These are phyloP conservation scores for Prunella vulgaris DNA, from an alignment of 257 asterid species.

Conservation along the genomic window DNA sequence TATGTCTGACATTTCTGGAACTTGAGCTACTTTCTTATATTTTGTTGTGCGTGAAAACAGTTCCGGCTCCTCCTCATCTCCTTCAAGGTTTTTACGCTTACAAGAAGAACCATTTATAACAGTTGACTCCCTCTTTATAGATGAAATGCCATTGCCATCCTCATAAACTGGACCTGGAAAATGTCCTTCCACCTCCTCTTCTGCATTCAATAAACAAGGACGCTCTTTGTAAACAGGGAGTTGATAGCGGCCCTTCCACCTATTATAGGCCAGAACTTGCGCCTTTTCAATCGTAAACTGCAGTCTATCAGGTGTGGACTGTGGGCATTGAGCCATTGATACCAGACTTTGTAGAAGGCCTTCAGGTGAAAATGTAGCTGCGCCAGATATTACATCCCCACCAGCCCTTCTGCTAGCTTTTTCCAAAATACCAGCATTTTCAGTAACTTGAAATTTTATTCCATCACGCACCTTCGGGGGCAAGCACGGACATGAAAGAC, in stretches of 20 bases:
- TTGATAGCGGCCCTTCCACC: conserved; percentile 54
- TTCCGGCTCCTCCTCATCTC: conserved; percentile 18
- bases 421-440: conserved; percentile 44
- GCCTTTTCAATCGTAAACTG: conserved; percentile 39
- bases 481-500: conserved; percentile 69
- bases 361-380: conserved; percentile 40
- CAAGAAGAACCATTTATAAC: conserved; percentile 26
- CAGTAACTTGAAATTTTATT: conserved; percentile 37
- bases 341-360: conserved; percentile 36
- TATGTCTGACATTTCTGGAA: not conserved
- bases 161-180: conserved; percentile 24
- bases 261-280: conserved; percentile 50
- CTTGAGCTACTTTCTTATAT: conserved; percentile 23
- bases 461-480: conserved; percentile 33
- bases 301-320: conserved; percentile 31
- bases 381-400: conserved; percentile 35
- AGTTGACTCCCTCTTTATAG: conserved; percentile 31
- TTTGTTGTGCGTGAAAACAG: too few relatives aligned
- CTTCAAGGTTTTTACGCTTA: conserved; percentile 26
- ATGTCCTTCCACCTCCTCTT: conserved; percentile 19
- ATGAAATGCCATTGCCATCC: conserved; percentile 21
- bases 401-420: conserved; percentile 34
- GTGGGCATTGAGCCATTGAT: conserved; percentile 48
- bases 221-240: conserved; percentile 37
- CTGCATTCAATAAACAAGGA: conserved; percentile 12